Evolutionary conservation across 139 green algal species (phyloP), one percentile per base, ranked within the genome.

Genomic region (Bryopsis sp.): DNA sequence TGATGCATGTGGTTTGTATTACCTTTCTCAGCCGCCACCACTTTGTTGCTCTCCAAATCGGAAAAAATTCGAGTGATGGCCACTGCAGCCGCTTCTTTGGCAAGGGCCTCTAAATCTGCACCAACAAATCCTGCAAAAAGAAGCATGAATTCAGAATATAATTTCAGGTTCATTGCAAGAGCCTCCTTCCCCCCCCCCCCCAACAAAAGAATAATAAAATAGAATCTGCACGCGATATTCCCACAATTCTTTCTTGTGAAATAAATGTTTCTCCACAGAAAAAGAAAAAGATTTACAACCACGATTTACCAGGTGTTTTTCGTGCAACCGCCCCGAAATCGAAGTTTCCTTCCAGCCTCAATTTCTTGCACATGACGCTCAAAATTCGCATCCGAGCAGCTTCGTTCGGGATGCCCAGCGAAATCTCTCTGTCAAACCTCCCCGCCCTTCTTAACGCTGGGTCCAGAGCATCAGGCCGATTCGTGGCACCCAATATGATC

Each of bases 81-180:
- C 8, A 61, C 19, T 61, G 63, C 85, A 95, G 88, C 84, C 0
- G 90, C 88, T 71, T 94, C 85, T 29, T 82, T 74, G 46, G 77
- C 85, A 29, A 93, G 70, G 0, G 85, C 85, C 11, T 80, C 80
- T 74, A 97, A 76, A 72, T 97, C 90, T 11, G 90, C 90, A 1
- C 89, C 90, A 1, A 87, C 91, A 77, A 89, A 96, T 57, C 90
- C 90, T n/a, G n/a, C n/a, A n/a, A n/a, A n/a, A n/a, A n/a, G n/a
- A n/a, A n/a, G n/a, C n/a, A n/a, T n/a, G n/a, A n/a, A n/a, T n/a
- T n/a, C n/a, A n/a, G n/a, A n/a, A n/a, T n/a, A n/a, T n/a, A n/a
- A n/a, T n/a, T n/a, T n/a, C n/a, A n/a, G n/a, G n/a, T n/a, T n/a
- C n/a, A n/a, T n/a, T n/a, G n/a, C n/a, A n/a, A n/a, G n/a, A n/a